Percentiles rank a stretch among this genome's conserved stretches.
Conservation (phyloP, 306 rosid genomes). For the Myrica gale region DNA sequence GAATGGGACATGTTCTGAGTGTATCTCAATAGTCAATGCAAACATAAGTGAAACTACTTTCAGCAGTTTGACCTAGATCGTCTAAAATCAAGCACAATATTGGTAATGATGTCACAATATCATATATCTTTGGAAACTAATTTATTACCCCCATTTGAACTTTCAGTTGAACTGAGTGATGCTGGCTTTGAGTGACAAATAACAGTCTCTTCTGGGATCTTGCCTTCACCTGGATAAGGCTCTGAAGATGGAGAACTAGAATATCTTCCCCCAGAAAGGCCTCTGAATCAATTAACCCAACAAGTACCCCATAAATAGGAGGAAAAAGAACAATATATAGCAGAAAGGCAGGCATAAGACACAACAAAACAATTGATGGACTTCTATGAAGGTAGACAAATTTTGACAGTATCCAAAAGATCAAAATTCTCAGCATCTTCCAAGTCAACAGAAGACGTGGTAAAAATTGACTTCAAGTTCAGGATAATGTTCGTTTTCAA, state of each 20-base stretch:
- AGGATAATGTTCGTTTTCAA: too few relatives aligned
- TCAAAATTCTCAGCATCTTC: neutral
- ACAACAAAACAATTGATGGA: neutral
- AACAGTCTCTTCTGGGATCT: conserved; percentile 59
- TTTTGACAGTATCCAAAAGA: neutral
- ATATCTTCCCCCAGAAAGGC: conserved; percentile 48
- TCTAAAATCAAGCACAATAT: conserved; percentile 1
- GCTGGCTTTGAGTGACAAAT: conserved; percentile 92
- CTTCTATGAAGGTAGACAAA: neutral
- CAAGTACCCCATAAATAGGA: conserved; percentile 23
- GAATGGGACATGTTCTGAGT: neutral
- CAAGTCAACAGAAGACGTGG: neutral
- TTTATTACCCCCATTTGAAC: conserved; percentile 79
- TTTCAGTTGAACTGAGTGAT: conserved; percentile 87
- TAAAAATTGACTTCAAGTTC: neutral
- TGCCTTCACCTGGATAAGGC: conserved; percentile 54
- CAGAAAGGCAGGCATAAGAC: neutral
- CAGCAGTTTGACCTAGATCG: conserved; percentile 8
- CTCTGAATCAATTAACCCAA: conserved; percentile 47
- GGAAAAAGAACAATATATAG: neutral
- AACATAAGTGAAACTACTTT: neutral
- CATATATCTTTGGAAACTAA: neutral
- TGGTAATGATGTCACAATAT: neutral
- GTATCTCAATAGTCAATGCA: conserved; percentile 3
- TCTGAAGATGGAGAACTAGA: conserved; percentile 37